Percentiles rank a stretch among this genome's conserved stretches.
Evolutionary conservation across 78 protist species (phyloP).

Genomic region (Chrysochromulina tobinii): DNA sequence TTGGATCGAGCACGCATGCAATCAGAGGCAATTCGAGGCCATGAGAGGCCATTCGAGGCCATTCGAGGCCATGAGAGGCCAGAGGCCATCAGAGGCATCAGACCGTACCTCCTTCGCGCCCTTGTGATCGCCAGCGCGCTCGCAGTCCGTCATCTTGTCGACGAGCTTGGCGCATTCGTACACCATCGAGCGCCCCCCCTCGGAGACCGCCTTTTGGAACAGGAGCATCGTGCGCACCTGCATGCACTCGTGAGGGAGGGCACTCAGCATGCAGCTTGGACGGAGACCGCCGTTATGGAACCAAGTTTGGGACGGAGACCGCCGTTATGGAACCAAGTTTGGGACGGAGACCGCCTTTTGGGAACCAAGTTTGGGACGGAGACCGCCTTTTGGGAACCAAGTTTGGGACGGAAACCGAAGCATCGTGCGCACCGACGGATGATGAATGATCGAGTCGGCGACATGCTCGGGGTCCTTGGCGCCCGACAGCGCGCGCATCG

Average conservation of each 20-base stretch:
- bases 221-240: slow-evolving; percentile 26
- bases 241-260: too few species aligned
- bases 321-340: too few species aligned
- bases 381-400: slow-evolving; percentile 18
- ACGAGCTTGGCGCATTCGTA: slow-evolving; percentile 19
- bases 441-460: slow-evolving; percentile 36
- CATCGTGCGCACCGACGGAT: slow-evolving; percentile 39
- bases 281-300: too few species aligned
- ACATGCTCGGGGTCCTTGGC: slow-evolving; percentile 20
- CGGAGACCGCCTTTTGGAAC: slow-evolving; percentile 32
- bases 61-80: too few species aligned
- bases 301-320: too few species aligned
- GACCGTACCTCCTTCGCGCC: not conserved
- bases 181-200: slow-evolving; percentile 42
- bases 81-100: not conserved
- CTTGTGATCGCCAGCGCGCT: not conserved
- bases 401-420: not conserved
- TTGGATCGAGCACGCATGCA: too few species aligned
- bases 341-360: too few species aligned
- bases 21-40: not conserved
- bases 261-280: too few species aligned
- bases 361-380: not conserved
- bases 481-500: slow-evolving; percentile 66
- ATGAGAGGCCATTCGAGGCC: not conserved
- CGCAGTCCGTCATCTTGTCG: not conserved